Percentiles rank a stretch among this genome's conserved stretches.
Evolutionary conservation across 352 stramenopile species (phyloP).

Genomic region (Pythium apleroticum): DNA sequence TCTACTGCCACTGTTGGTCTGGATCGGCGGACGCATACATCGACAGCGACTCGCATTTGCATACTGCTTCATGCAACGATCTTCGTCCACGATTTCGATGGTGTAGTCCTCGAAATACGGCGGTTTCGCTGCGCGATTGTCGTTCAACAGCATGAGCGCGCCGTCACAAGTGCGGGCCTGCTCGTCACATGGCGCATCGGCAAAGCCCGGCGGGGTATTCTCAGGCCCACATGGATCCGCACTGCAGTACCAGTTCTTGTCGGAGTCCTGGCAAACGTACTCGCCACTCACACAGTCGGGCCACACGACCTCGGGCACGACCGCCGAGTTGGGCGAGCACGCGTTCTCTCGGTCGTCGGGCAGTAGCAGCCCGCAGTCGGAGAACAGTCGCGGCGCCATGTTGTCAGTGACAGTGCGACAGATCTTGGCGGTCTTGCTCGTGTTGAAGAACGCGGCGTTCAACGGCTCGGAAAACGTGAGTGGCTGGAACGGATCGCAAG

Average conservation of each 20-base stretch:
- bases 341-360: slow-evolving; percentile 53
- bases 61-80: slow-evolving; percentile 36
- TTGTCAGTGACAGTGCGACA: slow-evolving; percentile 49
- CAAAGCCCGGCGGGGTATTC: slow-evolving; percentile 56
- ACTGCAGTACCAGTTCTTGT: slow-evolving; percentile 59
- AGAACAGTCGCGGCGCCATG: slow-evolving; percentile 50
- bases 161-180: slow-evolving; percentile 55
- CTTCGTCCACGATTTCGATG: slow-evolving; percentile 72
- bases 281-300: slow-evolving; percentile 54
- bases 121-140: slow-evolving; percentile 76
- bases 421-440: slow-evolving; percentile 60
- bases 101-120: slow-evolving; percentile 64
- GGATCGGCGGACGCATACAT: slow-evolving; percentile 43
- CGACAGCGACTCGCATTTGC: slow-evolving; percentile 39
- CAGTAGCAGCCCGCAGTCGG: slow-evolving; percentile 63
- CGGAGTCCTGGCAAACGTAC: slow-evolving; percentile 47
- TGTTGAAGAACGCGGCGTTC: slow-evolving; percentile 60
- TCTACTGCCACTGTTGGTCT: not conserved
- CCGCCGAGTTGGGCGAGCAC: slow-evolving; percentile 61
- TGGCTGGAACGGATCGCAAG: slow-evolving; percentile 30
- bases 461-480: slow-evolving; percentile 35
- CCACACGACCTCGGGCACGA: slow-evolving; percentile 59
- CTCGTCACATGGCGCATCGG: slow-evolving; percentile 55
- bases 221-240: slow-evolving; percentile 36
- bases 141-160: slow-evolving; percentile 71